Evolutionary conservation across 2,329 filamentous ascomycete species (phyloP).

Genomic region (Monilinia aucupariae): DNA sequence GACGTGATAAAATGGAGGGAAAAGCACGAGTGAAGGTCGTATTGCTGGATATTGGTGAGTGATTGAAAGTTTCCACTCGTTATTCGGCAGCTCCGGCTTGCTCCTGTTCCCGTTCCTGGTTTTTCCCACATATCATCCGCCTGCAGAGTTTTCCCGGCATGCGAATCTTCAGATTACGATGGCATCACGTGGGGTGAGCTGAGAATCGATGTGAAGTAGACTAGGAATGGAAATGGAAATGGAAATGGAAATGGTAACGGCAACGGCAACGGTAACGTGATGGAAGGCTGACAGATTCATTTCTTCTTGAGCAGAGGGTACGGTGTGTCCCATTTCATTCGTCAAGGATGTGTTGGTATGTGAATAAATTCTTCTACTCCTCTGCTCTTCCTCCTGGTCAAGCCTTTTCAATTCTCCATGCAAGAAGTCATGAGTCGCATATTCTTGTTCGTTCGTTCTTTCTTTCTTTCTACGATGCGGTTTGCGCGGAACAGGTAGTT

Average conservation of each 20-base stretch:
- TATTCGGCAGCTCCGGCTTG: not conserved
- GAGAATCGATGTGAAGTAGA: not conserved
- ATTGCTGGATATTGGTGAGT: conserved; percentile 36
- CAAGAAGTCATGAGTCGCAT: conserved; percentile 14
- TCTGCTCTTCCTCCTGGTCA: conserved; percentile 1
- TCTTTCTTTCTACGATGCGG: not conserved
- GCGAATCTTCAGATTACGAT: not conserved
- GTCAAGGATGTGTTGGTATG: conserved; percentile 74
- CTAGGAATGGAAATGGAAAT: not conserved
- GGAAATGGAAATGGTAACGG: not conserved
- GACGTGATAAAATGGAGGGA: not conserved
- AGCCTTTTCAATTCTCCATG: conserved; percentile 5
- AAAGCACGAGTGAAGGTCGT: conserved; percentile 23
- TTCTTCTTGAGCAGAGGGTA: conserved; percentile 57
- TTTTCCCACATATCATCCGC: not conserved
- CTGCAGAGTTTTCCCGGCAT: not conserved
- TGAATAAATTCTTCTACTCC: not conserved
- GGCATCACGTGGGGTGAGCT: not conserved
- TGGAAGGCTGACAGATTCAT: conserved; percentile 10
- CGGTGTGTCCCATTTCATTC: conserved; percentile 77
- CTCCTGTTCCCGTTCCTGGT: not conserved
- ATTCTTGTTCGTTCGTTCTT: not conserved
- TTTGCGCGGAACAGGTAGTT: conserved; percentile 7
- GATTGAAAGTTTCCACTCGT: not conserved
- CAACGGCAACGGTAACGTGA: not conserved